Evolutionary conservation across 2,329 filamentous ascomycete genomes (phyloP), one percentile per base, ranked within the genome.

Genomic region (Raffaelea albimanens): DNA sequence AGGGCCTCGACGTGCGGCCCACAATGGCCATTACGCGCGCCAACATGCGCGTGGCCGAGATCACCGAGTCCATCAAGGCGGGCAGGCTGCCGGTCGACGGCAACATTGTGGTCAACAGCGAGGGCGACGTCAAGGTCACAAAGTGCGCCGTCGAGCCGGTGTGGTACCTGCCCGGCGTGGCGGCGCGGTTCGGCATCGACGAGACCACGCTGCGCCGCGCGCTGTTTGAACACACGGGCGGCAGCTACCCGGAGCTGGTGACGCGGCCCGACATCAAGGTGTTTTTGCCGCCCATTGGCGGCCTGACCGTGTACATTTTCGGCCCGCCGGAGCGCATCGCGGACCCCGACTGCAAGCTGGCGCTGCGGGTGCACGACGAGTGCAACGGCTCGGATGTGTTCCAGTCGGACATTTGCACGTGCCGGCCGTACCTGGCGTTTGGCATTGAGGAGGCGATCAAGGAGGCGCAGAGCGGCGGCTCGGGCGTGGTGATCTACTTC

Each of bases 241-340:
- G 46, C 34, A 48, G 46, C 46, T 48, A 48, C 34, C 46, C 46
- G 8, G 46, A 48, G 40, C 46, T 48, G 19, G 40, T 44, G 7
- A 44, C 46, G n/a, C 41, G 41, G 22, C 46, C 46, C 23, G 46
- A 48, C 46, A 44, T 48, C 46, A 48, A 48, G 41, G 46, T 48
- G 2, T 44, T 48, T n/a, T 18, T 48, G 33, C 41, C 46, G 40
- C 46, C 46, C 41, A 44, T 48, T 14, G 46, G 41, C 36, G 41
- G 46, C 41, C 41, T 48, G 21, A 48, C 46, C 34, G 46, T 44
- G 31, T 48, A 48, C 46, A 1, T 48, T 41, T 48, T 48, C 43
- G 41, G 46, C n/a, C 40, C 46, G 33, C 46, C 46, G 22, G 46
- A 44, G 40, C 4, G 29, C 33, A 25, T 48, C 22, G 39, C 34